A percentile compares a stretch with the other conserved stretches of the same genome.
Evolutionary conservation across 169 alveolate genomes (phyloP).

Genomic region (Eimeria acervulina): DNA sequence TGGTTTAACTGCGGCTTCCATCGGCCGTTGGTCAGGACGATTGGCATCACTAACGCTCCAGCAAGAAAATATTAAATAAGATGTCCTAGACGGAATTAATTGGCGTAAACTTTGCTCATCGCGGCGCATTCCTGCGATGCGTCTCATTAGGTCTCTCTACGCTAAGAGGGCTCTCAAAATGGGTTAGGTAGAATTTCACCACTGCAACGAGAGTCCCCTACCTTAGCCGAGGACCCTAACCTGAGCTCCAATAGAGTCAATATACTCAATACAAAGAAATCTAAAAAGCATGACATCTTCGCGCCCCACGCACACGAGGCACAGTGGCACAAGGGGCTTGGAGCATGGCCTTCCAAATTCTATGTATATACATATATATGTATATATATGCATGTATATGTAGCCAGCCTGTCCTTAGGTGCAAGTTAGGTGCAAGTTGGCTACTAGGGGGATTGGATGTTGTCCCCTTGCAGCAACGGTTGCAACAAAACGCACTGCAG

Average conservation of each 20-base stretch:
- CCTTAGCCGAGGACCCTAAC: no score
- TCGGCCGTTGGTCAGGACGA: not conserved
- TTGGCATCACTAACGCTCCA: not conserved
- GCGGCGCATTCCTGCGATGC: not conserved
- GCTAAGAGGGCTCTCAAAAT: not conserved
- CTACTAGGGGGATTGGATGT: no score
- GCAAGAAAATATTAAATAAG: not conserved
- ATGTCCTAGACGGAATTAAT: not conserved
- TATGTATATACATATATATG: no score
- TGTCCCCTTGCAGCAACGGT: no score
- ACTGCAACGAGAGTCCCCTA: no score
- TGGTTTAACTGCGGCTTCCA: conserved; percentile 4
- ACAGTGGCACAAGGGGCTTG: not conserved
- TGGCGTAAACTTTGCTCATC: not conserved
- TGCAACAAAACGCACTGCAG: not conserved
- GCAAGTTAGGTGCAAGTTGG: no score
- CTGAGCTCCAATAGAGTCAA: not conserved
- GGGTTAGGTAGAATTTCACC: not conserved
- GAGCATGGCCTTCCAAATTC: not conserved
- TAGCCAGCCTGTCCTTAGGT: no score
- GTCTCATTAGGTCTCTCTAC: not conserved
- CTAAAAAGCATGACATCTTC: not conserved
- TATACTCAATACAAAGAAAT: not conserved
- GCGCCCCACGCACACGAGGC: not conserved
- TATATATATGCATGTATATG: no score